Evolutionary conservation across 441 rosid species (phyloP), one percentile per base, ranked within the genome.

Genomic region (Metrosideros polymorpha): DNA sequence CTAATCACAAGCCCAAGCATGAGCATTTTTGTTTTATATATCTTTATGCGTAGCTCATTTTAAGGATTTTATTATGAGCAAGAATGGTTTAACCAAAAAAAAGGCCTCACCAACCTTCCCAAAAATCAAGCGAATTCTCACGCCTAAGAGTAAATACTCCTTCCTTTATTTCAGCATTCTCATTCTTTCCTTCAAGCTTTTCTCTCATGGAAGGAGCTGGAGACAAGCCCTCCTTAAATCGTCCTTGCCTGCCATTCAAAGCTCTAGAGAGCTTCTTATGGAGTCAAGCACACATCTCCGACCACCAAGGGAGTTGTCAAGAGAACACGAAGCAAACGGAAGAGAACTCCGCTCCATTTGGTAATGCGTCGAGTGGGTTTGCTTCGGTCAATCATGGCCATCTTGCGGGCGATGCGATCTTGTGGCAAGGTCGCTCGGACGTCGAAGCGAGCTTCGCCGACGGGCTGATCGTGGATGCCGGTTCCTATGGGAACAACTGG

Each of bases 261-360:
- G 96, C 98, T 83, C 92, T 93, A 45, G 98, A 96, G 35, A 94
- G 96, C 88, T 97, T 96, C 89, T 86, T 96, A 84, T 91, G 91
- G 89, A 92, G 95, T 39, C 92, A 93, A 87, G 89, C 85, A 90
- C 84, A 82, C 54, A 83, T 86, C 50, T 45, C 88, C 12, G 85
- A 86, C 56, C 86, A 53, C 32, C 87, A 87, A 35, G 66, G 45
- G 18, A 35, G 17, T 51, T 51, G 57, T 51, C 61, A 30, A 43
- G 92, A 88, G 86, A 88, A 82, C 86, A 22, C n/a, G 15, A 35
- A 12, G 79, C 47, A 12, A 39, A 39, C 79, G n/a, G 47, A 71
- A 22, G 47, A 35, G 45, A 71, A 71, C 79, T 71, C 79, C n/a
- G 7, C 47, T 24, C 79, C 79, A 5, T 71, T 71, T 15, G 84